Base-by-base conservation (phyloP, 2,329 filamentous ascomycete species). In the Fusarium nematophilum region DNA sequence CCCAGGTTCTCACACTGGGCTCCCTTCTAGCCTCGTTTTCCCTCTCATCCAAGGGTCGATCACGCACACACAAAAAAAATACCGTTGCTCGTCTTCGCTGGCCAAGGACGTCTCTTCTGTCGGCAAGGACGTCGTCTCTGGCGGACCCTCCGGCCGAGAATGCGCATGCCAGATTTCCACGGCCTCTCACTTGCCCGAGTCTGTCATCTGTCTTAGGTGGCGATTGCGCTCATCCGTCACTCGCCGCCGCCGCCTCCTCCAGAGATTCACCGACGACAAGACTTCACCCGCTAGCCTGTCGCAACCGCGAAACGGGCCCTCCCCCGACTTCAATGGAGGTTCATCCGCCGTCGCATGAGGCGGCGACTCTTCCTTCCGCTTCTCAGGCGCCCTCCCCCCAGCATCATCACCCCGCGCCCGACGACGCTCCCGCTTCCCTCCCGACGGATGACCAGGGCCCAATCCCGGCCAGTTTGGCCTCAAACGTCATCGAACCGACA, bases 261-360 rank as follows among this genome's bases (percentile, higher is more conserved):
- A 29, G 37, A 53, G 38, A 54, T 43, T 44, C 40, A 48, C 50
- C 51, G 42, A 47, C 29, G 34, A 21, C 50, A 44, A 34, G 42
- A 37, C 30, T 29, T 62, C 44, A 36, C 47, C 55, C n/a, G 18
- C 37, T 34, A 37, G 38, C 56, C 51, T 36, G 47, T 66, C 63
- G 60, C 65, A 57, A 46, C 43, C 21, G 55, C 63, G 60, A 50
- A 42, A 52, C 36, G 53, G 57, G 62, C 48, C 17, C 52, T 53
- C 38, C 34, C 31, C 46, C 48, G 39, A 51, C 51, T 57, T 57
- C 60, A 57, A 68, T 68, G 65, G 65, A 68, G 42, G 56, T 66
- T 26, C 63, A 58, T 33, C 44, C 53, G 49, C 39, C 58, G 39
- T 53, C 57, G 47, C 57, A 57, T 43, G 30, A 53, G 30, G 39